Evolutionary conservation across 192 early-diverging fungal species (phyloP).

Genomic region (Diversispora epigaea): DNA sequence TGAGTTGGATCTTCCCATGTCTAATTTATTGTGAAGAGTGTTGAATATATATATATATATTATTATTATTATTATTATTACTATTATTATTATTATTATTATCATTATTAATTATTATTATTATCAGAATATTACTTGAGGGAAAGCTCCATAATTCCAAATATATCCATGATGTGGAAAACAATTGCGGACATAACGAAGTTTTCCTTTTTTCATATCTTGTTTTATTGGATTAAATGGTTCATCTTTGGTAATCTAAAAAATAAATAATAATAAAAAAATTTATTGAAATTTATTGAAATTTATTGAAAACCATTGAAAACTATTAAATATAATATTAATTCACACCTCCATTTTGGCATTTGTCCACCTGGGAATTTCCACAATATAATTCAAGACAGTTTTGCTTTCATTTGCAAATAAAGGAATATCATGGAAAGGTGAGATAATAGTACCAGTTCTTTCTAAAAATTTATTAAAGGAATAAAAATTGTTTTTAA

Average conservation of each 20-base stretch:
- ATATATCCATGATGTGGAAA: slow-evolving; percentile 99
- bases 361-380: slow-evolving; percentile 98
- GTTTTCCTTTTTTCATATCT: slow-evolving; percentile 99
- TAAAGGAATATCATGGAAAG: slow-evolving; percentile 98
- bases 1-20: slow-evolving; percentile 98
- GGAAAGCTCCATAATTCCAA: slow-evolving; percentile 99
- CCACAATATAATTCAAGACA: slow-evolving; percentile 97
- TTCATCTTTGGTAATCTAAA: slow-evolving; percentile 93
- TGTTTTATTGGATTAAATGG: slow-evolving; percentile 98
- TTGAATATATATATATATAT: neutral
- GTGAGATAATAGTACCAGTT: slow-evolving; percentile 82
- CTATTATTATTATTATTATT: too few species aligned
- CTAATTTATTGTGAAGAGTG: slow-evolving; percentile 37
- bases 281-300: neutral
- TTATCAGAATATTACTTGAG: slow-evolving; percentile 59
- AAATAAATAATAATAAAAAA: neutral
- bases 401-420: slow-evolving; percentile 89
- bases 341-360: slow-evolving; percentile 87
- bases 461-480: slow-evolving; percentile 50
- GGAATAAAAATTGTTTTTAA: too few species aligned
- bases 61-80: too few species aligned
- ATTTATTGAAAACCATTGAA: neutral
- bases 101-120: too few species aligned
- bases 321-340: neutral
- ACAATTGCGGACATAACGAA: slow-evolving; percentile 96